Evolutionary conservation across 768 basidiomycete genomes (phyloP).

Genomic region (Boletus rubroflammeus): DNA sequence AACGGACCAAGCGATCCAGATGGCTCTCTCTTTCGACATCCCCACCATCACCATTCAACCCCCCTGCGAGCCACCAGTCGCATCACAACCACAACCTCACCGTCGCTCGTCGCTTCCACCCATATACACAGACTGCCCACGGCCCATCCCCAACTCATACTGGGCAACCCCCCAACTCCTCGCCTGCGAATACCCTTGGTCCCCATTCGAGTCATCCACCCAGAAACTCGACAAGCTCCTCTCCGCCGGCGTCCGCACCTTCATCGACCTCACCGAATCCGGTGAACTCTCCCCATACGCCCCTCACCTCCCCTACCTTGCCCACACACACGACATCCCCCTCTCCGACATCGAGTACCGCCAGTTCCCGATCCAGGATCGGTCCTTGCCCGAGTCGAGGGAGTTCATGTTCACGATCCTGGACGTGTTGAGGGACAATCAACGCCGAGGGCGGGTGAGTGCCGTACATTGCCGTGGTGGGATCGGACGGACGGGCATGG

Average conservation of each 20-base stretch:
- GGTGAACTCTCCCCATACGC: slow-evolving; percentile 70
- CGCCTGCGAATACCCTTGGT: slow-evolving; percentile 82
- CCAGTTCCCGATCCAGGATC: slow-evolving; percentile 75
- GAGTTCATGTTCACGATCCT: slow-evolving; percentile 60
- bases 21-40: slow-evolving; percentile 4
- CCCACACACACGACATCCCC: slow-evolving; percentile 53
- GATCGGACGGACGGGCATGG: slow-evolving; percentile 63
- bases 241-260: slow-evolving; percentile 69
- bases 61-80: neutral
- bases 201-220: slow-evolving; percentile 47
- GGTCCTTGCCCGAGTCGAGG: slow-evolving; percentile 57
- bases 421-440: slow-evolving; percentile 56
- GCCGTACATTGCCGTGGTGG: slow-evolving; percentile 81
- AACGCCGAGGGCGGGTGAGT: slow-evolving; percentile 51
- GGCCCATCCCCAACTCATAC: slow-evolving; percentile 81
- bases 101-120: slow-evolving; percentile 20
- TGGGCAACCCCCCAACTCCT: slow-evolving; percentile 73
- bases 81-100: too few relatives aligned
- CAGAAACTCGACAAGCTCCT: slow-evolving; percentile 76
- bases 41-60: slow-evolving; percentile 10
- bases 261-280: slow-evolving; percentile 82
- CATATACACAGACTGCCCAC: slow-evolving; percentile 25
- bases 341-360: slow-evolving; percentile 61
- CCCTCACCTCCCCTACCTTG: slow-evolving; percentile 50
- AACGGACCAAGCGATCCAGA: slow-evolving; percentile 1